Conservation (phyloP, 306 rosid genomes). For the Dalbergia oliveri region DNA sequence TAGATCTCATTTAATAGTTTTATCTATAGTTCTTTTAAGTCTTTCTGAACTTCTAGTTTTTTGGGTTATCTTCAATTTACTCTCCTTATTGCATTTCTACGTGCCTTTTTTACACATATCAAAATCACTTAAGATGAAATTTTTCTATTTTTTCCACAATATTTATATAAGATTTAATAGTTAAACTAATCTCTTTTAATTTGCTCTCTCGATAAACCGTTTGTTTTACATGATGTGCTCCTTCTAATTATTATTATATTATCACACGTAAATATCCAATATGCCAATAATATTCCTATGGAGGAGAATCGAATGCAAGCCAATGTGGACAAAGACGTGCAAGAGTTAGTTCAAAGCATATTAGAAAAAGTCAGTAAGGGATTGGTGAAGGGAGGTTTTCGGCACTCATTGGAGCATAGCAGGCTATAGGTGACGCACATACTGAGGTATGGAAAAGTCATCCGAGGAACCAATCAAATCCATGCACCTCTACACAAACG, state of each 20-base stretch:
- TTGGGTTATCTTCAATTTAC: too few species aligned
- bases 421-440: constrained; percentile 32
- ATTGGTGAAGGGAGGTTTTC: constrained; percentile 11
- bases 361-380: constrained; percentile 32
- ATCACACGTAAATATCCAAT: neutral
- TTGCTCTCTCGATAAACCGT: neutral
- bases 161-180: neutral
- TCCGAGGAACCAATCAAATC: constrained; percentile 66
- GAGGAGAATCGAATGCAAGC: constrained; percentile 33
- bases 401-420: constrained; percentile 45
- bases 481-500: constrained; percentile 56
- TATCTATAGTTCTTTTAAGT: too few species aligned
- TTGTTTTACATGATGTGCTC: too few species aligned
- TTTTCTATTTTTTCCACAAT: too few species aligned
- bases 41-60: too few species aligned
- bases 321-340: constrained; percentile 52
- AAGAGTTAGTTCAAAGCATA: constrained; percentile 38
- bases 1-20: too few species aligned
- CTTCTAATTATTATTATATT: neutral
- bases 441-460: constrained; percentile 65
- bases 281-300: constrained; percentile 48
- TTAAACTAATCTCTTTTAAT: too few species aligned
- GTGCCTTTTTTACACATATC: too few species aligned
- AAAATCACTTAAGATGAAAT: too few species aligned
- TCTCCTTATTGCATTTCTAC: too few species aligned